Evolutionary conservation across 23 red algal species (phyloP).

Genomic region (Gracilariopsis chorda): DNA sequence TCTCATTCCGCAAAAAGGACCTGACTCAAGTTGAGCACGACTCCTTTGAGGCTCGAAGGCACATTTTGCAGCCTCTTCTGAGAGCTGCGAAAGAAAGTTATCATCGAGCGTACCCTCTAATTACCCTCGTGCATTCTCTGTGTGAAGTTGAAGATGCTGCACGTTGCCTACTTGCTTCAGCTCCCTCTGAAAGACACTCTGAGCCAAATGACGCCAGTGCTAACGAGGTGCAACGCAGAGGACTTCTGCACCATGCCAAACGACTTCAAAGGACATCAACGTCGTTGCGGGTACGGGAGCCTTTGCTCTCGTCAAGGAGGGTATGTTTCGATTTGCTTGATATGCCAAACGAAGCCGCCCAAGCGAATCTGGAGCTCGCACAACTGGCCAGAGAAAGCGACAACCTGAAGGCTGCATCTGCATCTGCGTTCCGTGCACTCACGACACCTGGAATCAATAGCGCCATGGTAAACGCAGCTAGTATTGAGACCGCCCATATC

Average conservation of each 20-base stretch:
- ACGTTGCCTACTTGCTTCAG: not conserved
- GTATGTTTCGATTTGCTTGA: constrained; percentile 39
- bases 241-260: not conserved
- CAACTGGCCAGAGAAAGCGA: constrained; percentile 55
- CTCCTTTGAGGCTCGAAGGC: constrained; percentile 5
- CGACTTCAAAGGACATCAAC: constrained; percentile 14
- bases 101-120: constrained; percentile 58
- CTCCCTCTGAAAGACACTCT: not conserved
- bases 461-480: constrained; percentile 8
- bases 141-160: constrained; percentile 51
- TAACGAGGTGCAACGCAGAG: not conserved
- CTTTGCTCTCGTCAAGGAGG: constrained; percentile 55
- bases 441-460: not conserved
- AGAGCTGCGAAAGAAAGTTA: constrained; percentile 62
- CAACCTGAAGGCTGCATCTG: constrained; percentile 57
- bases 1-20: not conserved
- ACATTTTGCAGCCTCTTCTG: constrained; percentile 22
- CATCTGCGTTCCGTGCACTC: constrained; percentile 35
- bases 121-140: constrained; percentile 54
- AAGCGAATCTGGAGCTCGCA: constrained; percentile 55
- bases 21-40: not conserved
- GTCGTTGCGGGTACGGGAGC: constrained; percentile 59
- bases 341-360: constrained; percentile 28
- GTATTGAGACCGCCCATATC: not conserved
- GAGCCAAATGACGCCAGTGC: not conserved